Evolutionary conservation across 192 early-diverging fungal species (phyloP), one percentile per base, ranked within the genome.

Genomic region (Entomortierella parvispora): DNA sequence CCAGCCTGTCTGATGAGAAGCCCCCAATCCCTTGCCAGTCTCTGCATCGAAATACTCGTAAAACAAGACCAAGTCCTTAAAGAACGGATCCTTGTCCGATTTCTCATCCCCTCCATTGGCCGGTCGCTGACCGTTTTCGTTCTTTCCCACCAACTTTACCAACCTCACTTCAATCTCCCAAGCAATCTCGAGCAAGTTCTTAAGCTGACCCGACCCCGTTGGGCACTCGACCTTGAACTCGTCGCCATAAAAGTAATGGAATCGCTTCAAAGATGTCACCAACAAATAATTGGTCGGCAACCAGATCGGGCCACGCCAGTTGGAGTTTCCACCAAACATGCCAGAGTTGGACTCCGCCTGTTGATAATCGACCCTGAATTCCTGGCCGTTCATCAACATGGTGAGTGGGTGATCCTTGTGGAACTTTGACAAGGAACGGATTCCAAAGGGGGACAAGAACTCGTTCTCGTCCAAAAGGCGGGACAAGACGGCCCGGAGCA

Each of bases 1-100:
- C 85, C 85, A 87, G 1, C 85, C 85, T 8, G 85, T 87, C 58
- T 87, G 85, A 76, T 87, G 85, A n/a, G 74, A 72, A 14, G 85
- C 85, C 4, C 85, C 85, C 4, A 87, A 20, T 6, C 85, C 85
- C 67, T 66, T 78, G 14, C 81, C 85, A 17, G 62, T 82, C 49
- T 87, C 85, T 25, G 69, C 79, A 58, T 87, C 56, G 68, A 87
- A 87, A 60, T 86, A 87, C 62, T 87, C 85, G 54, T 81, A 86
- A 28, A 86, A 87, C 29, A 77, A 52, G 12, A 86, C 76, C 32
- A 76, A 53, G 46, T 87, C 82, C 80, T 82, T 87, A 29, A 82
- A 87, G 40, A 65, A 22, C 15, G 72, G 60, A 44, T 82, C 84
- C 34, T 49, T 58, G 51, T 86, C 70, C n/a, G 80, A 28, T 50